Base-by-base conservation (phyloP, 805 yeast genomes). In the Lipomyces spencermartinsiae region DNA sequence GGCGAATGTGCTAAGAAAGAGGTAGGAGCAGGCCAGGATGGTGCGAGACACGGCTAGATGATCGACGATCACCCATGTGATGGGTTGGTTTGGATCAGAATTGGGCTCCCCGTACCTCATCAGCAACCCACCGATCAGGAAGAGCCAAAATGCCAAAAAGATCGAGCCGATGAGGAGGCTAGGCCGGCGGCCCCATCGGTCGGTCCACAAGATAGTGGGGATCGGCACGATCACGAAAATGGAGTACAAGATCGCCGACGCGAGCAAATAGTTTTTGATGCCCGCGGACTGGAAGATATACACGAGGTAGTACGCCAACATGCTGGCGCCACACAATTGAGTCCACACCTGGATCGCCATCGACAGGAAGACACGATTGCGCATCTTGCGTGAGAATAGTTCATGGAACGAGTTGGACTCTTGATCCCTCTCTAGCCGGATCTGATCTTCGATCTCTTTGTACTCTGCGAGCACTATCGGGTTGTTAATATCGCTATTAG, bases 291-390 rank as follows among this genome's bases (percentile, higher is more conserved):
- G 76, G 73, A 82, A 83, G 57, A 83, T 78, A 0, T 81, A 76
- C 10, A 83, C 84, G 25, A 83, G 80, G 70, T 83, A 83, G 74
- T 83, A 83, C 49, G 81, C 81, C 64, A 83, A 78, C 33, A 84
- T 84, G 72, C 82, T 82, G 69, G 81, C 81, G 54, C 86, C 85
- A 29, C 79, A 74, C 54, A 75, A 58, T 67, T 77, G 79, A 37
- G 61, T 63, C 65, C 73, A 70, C 8, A 69, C 65, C 39, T 79
- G 93, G 80, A 1, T 97, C 97, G 1, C 97, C 97, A 80, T 93
- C 93, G 78, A 93, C 92, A 0, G 95, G 88, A 63, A 93, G 97
- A 82, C 93, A 91, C 81, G 91, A 86, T 76, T 91, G 96, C 2
- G 97, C 89, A 53, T 76, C 92, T 22, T 49, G 2, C 25, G 0